These are phyloP conservation scores for Forsythia viridissima DNA, from an alignment of 257 asterid genomes.

Conservation along the genomic window DNA sequence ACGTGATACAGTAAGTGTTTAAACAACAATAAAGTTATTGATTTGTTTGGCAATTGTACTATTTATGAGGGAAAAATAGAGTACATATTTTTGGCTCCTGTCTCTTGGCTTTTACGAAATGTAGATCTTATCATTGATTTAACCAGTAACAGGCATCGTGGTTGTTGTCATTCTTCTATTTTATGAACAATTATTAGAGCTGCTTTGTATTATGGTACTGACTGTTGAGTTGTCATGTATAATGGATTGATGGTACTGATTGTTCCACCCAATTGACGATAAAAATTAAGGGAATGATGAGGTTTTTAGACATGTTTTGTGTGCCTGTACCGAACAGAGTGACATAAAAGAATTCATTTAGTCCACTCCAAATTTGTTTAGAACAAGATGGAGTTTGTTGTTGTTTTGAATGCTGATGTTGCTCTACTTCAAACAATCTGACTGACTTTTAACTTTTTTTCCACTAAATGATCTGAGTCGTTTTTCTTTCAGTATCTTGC, in stretches of 20 bases:
- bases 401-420: neutral
- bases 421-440: too few relatives aligned
- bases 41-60: neutral
- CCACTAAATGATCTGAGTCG: neutral
- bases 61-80: neutral
- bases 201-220: neutral
- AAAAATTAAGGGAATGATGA: neutral
- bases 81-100: neutral
- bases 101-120: neutral
- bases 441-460: neutral
- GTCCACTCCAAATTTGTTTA: neutral
- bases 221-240: neutral
- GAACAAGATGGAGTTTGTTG: neutral
- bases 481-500: slow-evolving; percentile 59
- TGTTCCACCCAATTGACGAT: neutral
- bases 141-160: neutral
- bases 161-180: neutral
- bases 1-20: slow-evolving; percentile 72
- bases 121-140: neutral
- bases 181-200: neutral
- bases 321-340: neutral
- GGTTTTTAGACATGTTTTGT: neutral
- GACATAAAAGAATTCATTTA: neutral
- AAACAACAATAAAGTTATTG: neutral
- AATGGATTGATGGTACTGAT: neutral